These are phyloP conservation scores for Hericium coralloides DNA, from an alignment of 768 basidiomycete genomes.

Conservation along the genomic window DNA sequence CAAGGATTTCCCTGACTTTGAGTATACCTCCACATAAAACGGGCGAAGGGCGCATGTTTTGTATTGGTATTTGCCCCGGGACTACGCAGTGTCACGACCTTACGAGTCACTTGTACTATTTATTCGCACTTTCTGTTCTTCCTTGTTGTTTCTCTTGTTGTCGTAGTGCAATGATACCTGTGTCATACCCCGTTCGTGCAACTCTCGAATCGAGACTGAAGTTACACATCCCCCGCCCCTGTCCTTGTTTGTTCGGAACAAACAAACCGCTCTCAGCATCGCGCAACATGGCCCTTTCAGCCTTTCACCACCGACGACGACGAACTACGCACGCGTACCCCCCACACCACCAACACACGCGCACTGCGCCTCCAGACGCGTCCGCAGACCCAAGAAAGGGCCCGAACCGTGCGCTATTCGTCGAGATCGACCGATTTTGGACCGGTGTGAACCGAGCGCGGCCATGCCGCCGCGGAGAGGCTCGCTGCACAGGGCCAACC, in stretches of 20 bases:
- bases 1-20: constrained; percentile 67
- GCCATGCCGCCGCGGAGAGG: too few species aligned
- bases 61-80: constrained; percentile 5
- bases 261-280: constrained; percentile 19
- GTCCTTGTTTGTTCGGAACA: constrained; percentile 20
- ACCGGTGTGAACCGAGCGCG: constrained; percentile 13
- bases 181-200: not conserved
- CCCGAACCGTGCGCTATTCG: constrained; percentile 55
- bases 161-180: not conserved
- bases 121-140: not conserved
- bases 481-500: too few species aligned
- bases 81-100: not conserved
- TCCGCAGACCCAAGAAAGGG: constrained; percentile 44
- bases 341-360: not conserved
- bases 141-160: not conserved
- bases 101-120: not conserved
- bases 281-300: constrained; percentile 17
- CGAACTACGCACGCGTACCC: not conserved
- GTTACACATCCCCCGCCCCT: too few species aligned
- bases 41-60: constrained; percentile 6
- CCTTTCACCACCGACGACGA: constrained; percentile 16
- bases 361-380: not conserved
- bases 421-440: constrained; percentile 39
- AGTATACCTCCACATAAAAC: constrained; percentile 41
- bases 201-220: too few species aligned